Evolutionary conservation across 2,329 filamentous ascomycete species (phyloP).

Genomic region (Penicillium sp.): DNA sequence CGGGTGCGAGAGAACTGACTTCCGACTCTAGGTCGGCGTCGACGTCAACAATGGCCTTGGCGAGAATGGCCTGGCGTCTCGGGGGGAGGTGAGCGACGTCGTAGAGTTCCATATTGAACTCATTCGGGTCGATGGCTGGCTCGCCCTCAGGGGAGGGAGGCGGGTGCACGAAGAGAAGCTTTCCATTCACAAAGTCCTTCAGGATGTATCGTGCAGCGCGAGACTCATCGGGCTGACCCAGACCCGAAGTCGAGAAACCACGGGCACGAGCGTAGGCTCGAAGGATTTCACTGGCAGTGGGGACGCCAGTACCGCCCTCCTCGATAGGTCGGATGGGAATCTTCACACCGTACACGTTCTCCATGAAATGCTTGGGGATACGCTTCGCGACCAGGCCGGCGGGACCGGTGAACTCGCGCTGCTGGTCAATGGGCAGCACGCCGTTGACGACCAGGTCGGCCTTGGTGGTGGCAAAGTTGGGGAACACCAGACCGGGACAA

Average conservation of each 20-base stretch:
- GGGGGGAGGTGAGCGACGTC: constrained; percentile 76
- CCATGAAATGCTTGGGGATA: constrained; percentile 83
- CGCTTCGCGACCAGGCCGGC: constrained; percentile 77
- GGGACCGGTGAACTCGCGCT: constrained; percentile 88
- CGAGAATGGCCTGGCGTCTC: constrained; percentile 66
- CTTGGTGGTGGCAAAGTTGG: constrained; percentile 95
- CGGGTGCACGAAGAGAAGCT: constrained; percentile 86
- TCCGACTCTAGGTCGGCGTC: constrained; percentile 30
- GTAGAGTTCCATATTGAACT: constrained; percentile 90
- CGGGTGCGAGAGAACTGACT: constrained; percentile 12
- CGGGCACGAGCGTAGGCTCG: constrained; percentile 82
- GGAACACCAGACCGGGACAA: constrained; percentile 97
- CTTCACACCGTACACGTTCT: constrained; percentile 90
- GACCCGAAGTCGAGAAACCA: constrained; percentile 85
- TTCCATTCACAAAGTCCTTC: constrained; percentile 97
- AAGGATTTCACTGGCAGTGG: constrained; percentile 81
- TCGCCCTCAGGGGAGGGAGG: constrained; percentile 57
- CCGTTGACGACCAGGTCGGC: constrained; percentile 95
- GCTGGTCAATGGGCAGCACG: constrained; percentile 91
- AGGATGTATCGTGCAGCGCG: constrained; percentile 84
- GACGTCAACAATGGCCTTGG: constrained; percentile 45
- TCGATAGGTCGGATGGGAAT: constrained; percentile 77
- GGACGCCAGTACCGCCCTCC: constrained; percentile 86
- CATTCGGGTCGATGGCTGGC: constrained; percentile 60
- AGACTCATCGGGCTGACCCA: constrained; percentile 89